Percentiles rank a stretch among this genome's conserved stretches.
Conservation (phyloP, 2,329 filamentous ascomycete species). For the Ophiobolus disseminans region DNA sequence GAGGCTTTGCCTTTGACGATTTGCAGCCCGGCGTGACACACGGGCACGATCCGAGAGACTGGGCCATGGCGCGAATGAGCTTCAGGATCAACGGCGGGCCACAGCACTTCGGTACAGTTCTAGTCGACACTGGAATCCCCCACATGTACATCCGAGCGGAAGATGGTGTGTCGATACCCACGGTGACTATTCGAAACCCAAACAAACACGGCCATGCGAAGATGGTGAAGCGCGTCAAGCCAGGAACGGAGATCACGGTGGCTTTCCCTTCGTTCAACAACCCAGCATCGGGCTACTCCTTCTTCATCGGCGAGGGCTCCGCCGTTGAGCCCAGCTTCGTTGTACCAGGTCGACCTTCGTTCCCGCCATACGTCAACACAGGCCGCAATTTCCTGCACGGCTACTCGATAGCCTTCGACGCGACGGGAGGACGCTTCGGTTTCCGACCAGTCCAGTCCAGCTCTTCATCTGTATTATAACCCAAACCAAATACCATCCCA, state of each 20-base stretch:
- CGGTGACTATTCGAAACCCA: constrained; percentile 39
- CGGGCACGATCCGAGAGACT: constrained; percentile 38
- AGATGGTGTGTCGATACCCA: constrained; percentile 34
- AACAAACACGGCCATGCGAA: constrained; percentile 34
- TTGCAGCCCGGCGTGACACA: constrained; percentile 39
- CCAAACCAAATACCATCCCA: constrained; percentile 13
- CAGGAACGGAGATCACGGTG: constrained; percentile 37
- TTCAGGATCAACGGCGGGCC: constrained; percentile 34
- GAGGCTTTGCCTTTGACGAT: constrained; percentile 29
- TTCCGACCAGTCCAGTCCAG: constrained; percentile 29
- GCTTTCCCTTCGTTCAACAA: constrained; percentile 29
- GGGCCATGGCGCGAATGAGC: constrained; percentile 44
- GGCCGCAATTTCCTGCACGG: constrained; percentile 43
- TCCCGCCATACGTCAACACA: constrained; percentile 42
- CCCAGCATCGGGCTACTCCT: constrained; percentile 28
- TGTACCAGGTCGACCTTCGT: constrained; percentile 28
- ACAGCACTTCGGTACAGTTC: constrained; percentile 32
- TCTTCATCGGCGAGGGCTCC: constrained; percentile 34
- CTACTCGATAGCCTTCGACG: constrained; percentile 46
- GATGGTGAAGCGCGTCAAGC: constrained; percentile 39
- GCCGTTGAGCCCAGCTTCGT: constrained; percentile 39
- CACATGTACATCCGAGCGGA: constrained; percentile 47
- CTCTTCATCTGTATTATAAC: constrained; percentile 26
- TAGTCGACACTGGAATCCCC: constrained; percentile 44
- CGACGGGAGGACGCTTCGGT: constrained; percentile 40